Evolutionary conservation across 352 stramenopile species (phyloP), one percentile per base, ranked within the genome.

Genomic region (Pythium biforme): DNA sequence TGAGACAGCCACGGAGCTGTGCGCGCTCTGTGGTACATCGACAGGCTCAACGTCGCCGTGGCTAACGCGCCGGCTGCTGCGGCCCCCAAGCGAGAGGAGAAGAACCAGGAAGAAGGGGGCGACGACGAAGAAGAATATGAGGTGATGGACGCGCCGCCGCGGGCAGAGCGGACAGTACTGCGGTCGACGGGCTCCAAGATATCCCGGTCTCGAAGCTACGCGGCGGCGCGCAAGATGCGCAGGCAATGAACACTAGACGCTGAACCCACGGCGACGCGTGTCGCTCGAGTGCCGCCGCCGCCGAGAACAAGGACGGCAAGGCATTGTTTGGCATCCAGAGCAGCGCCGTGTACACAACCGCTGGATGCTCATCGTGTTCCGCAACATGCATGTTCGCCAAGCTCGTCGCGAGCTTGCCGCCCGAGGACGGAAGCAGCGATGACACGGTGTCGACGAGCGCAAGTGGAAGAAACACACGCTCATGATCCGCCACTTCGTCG

Each of bases 261-360:
- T n/a, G n/a, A n/a, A n/a, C n/a, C n/a, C n/a, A n/a, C 68, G 97
- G 85, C 55, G 94, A 97, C 53, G 94, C 92, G 1, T 98, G 94
- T 74, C 92, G 97, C 67, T 89, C 97, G 31, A 94, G 88, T 48
- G 88, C 98, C 69, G 79, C 88, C 15, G 83, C 80, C 2, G 83
- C 90, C 68, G 62, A 76, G 43, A 88, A 68, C 63, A 85, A 84
- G 50, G 72, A 75, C 6, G 83, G 75, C 37, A 85, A 94, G 55
- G 90, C 95, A 60, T 78, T 81, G 55, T 99, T 96, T 76, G 80
- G 91, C 41, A 96, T 99, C 55, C 88, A 97, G 57, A 97, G 84
- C 64, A 97, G 90, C 51, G 81, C 89, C 19, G 91, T 98, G 31
- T 98, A 98, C n/a, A n/a, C 87, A 97, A 98, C 81, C 79, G 89